Evolutionary conservation across 371 early-diverging fungal species (phyloP), one percentile per base, ranked within the genome.

Genomic region (Rhizopus microsporus): DNA sequence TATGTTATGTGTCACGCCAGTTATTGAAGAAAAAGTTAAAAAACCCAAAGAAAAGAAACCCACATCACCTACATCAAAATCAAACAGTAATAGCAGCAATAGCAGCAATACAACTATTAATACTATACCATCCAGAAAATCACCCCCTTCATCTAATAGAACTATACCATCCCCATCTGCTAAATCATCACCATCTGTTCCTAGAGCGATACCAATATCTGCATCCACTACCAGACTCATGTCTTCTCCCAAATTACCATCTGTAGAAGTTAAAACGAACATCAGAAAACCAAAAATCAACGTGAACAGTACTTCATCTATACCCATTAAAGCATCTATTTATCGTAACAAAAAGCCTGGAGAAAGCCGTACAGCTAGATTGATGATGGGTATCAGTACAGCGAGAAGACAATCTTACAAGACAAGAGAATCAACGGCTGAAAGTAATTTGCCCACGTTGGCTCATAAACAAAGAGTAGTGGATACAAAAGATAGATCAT

Each of bases 371-470:
- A 77, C 77, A 8, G 72, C 72, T 13, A 63, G 77, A 40, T 52
- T 77, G 29, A 74, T 69, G 70, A 68, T 74, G 72, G 77, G 77
- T 0, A 62, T 77, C 7, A 77, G 77, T 32, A 69, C 77, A 6
- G 69, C 67, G 0, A 60, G 71, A 34, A 59, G 65, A 30, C 64
- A 69, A 31, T 54, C 67, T 8, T 62, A 38, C 31, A 50, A 47
- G 44, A 40, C 53, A 39, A 52, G 59, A 51, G 67, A 61, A 37
- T 53, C 56, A 44, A 54, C 12, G 12, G 31, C 45, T 9, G 17
- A 34, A 13, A 47, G 49, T 17, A 12, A 52, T 12, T 13, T 58
- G 39, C 59, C 62, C 7, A 51, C 62, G 15, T 38, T 53, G 35
- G 56, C 55, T 2, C 50, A 53, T 51, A 61, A 57, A 51, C 51